These are phyloP conservation scores for Coleophoma eucalyptorum DNA, from an alignment of 2,329 filamentous ascomycete species.

Conservation along the genomic window DNA sequence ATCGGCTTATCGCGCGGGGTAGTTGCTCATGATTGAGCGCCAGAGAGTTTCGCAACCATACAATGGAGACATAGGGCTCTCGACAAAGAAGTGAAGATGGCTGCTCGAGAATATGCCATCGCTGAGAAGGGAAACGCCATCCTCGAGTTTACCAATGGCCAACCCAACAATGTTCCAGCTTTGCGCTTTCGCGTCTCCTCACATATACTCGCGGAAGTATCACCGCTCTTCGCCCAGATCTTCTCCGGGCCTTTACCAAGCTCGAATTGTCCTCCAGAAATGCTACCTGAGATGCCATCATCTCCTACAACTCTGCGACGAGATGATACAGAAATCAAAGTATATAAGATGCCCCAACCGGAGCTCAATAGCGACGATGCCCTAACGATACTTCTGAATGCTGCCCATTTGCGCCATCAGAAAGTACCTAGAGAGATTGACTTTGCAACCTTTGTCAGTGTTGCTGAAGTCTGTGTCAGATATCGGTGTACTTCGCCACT, in stretches of 20 bases:
- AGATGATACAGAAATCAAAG: constrained; percentile 39
- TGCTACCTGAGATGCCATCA: constrained; percentile 19
- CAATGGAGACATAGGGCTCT: too few species aligned
- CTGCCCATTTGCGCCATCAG: constrained; percentile 46
- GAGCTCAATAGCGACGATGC: constrained; percentile 38
- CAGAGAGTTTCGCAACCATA: too few species aligned
- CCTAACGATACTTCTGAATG: constrained; percentile 44
- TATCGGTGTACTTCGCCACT: constrained; percentile 49
- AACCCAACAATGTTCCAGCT: constrained; percentile 31
- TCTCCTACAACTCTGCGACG: constrained; percentile 31
- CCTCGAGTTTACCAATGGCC: constrained; percentile 46
- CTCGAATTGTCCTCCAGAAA: constrained; percentile 8
- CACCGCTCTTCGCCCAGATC: constrained; percentile 47
- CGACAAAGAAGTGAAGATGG: constrained; percentile 19
- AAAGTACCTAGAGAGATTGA: constrained; percentile 40
- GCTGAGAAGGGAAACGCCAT: constrained; percentile 43
- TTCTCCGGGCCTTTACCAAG: constrained; percentile 27
- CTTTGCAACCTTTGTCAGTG: constrained; percentile 46
- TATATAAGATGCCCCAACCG: constrained; percentile 50
- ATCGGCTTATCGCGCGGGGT: too few species aligned
- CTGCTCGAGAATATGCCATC: constrained; percentile 39
- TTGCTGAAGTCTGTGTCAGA: constrained; percentile 45
- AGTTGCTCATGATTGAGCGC: too few species aligned
- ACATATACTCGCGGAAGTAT: constrained; percentile 44
- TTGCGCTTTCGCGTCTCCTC: constrained; percentile 49